Conservation (phyloP, 176 grass and related monocot species). For the Juncus effusus region DNA sequence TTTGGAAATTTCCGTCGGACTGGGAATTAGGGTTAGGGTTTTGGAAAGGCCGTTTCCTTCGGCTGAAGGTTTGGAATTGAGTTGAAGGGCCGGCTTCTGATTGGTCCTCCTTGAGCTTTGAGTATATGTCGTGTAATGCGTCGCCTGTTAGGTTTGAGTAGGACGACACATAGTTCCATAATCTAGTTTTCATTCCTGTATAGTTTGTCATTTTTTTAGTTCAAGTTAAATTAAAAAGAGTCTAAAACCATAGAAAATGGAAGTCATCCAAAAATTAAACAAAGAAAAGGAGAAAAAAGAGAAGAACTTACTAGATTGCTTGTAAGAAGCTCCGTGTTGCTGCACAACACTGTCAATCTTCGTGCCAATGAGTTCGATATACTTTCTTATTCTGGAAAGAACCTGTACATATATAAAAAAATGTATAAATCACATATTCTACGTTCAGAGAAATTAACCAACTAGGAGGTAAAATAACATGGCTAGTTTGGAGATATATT, state of each 20-base stretch:
- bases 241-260: neutral
- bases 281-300: neutral
- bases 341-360: slow-evolving; percentile 81
- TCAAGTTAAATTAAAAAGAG: slow-evolving; percentile 9
- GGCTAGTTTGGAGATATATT: no score
- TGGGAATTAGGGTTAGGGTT: slow-evolving; percentile 47
- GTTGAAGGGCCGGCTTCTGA: slow-evolving; percentile 66
- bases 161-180: slow-evolving; percentile 96
- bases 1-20: slow-evolving; percentile 43
- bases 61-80: slow-evolving; percentile 60
- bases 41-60: slow-evolving; percentile 61
- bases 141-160: slow-evolving; percentile 96
- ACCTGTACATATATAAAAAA: slow-evolving; percentile 45
- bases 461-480: no score
- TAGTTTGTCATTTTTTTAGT: slow-evolving; percentile 25
- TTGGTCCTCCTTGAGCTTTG: slow-evolving; percentile 87
- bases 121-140: slow-evolving; percentile 70
- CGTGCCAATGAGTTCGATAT: slow-evolving; percentile 84
- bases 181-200: slow-evolving; percentile 87
- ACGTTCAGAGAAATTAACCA: no score
- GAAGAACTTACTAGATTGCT: slow-evolving; percentile 72
- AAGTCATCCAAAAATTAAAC: neutral
- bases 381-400: slow-evolving; percentile 93
- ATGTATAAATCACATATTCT: no score
- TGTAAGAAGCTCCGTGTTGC: slow-evolving; percentile 85